Percentiles rank a stretch among this genome's conserved stretches.
phyloP scores from a whole-genome alignment of 1,284 basidiomycete species.

The Rhodotorula mucilaginosa region DNA sequence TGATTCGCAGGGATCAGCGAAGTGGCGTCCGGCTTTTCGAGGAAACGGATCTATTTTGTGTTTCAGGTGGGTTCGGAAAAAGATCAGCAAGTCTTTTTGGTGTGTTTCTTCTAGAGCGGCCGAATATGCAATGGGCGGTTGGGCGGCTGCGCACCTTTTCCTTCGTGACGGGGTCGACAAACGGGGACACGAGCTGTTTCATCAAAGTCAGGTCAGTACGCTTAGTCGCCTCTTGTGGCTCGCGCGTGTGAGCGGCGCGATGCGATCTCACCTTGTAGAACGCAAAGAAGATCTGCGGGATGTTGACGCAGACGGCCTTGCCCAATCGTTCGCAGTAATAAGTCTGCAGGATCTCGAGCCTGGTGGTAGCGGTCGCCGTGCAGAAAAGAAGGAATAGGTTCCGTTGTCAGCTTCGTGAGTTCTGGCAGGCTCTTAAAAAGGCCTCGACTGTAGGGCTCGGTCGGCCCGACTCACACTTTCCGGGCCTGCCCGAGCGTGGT shows the following conservation, averaged over 20 bases:
- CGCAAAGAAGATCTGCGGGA: slow-evolving; percentile 32
- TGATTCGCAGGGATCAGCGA: slow-evolving; percentile 40
- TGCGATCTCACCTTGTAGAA: slow-evolving; percentile 34
- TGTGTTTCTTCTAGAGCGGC: neutral
- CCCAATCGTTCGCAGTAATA: slow-evolving; percentile 49
- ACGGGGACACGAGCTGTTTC: slow-evolving; percentile 47
- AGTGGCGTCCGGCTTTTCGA: slow-evolving; percentile 40
- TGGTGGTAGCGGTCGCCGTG: neutral
- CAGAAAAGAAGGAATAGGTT: neutral
- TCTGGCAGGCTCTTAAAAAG: too few species aligned
- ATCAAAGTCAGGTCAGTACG: too few species aligned
- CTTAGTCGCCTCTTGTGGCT: too few species aligned
- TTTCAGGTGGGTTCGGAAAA: too few species aligned
- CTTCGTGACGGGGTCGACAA: slow-evolving; percentile 52
- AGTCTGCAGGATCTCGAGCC: slow-evolving; percentile 42
- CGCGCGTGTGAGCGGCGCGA: neutral
- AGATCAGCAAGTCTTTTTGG: neutral
- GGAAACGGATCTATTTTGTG: slow-evolving; percentile 40
- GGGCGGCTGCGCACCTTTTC: slow-evolving; percentile 43
- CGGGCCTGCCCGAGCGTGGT: slow-evolving; percentile 42
- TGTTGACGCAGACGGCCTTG: slow-evolving; percentile 49
- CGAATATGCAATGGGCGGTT: too few species aligned
- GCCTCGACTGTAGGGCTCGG: too few species aligned
- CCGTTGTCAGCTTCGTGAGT: too few species aligned
- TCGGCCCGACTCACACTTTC: slow-evolving; percentile 26